phyloP scores from a whole-genome alignment of 2,329 filamentous ascomycete species.

The Diaporthe aspalathi region DNA sequence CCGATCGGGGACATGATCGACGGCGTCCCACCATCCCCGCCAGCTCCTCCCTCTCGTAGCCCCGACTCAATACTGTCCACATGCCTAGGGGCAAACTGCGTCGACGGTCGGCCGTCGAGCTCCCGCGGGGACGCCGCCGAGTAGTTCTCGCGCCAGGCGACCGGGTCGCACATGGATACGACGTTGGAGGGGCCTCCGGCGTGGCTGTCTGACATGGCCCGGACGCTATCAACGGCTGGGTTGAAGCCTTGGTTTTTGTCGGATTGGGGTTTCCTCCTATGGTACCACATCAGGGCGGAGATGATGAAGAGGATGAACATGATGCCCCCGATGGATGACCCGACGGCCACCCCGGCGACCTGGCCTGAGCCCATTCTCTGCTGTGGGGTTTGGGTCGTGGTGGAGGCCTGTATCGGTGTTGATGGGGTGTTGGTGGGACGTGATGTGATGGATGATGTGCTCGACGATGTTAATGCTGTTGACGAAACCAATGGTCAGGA shows the following conservation, averaged over 20 bases:
- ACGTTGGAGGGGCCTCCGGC: neutral
- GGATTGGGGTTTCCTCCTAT: neutral
- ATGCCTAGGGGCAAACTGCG: neutral
- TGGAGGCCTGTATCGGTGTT: neutral
- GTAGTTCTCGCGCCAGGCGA: constrained; percentile 29
- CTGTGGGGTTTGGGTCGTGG: neutral
- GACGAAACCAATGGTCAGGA: neutral
- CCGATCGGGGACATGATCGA: neutral
- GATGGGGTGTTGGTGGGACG: neutral
- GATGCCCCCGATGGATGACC: constrained; percentile 3
- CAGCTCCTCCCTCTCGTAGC: neutral
- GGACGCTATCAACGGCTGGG: constrained; percentile 2
- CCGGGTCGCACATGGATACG: constrained; percentile 8
- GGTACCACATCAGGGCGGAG: constrained; percentile 31
- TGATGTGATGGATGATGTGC: neutral
- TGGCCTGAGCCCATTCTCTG: neutral
- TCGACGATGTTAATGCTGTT: neutral
- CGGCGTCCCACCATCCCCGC: no score
- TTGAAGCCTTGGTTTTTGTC: neutral
- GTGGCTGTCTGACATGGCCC: neutral
- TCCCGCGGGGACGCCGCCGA: constrained; percentile 20
- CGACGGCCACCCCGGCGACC: constrained; percentile 25
- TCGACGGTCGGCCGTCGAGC: constrained; percentile 9
- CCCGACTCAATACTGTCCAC: neutral
- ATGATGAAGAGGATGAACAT: constrained; percentile 17